These are phyloP conservation scores for Ramalina peruviana DNA, from an alignment of 495 filamentous ascomycete genomes.

Conservation along the genomic window DNA sequence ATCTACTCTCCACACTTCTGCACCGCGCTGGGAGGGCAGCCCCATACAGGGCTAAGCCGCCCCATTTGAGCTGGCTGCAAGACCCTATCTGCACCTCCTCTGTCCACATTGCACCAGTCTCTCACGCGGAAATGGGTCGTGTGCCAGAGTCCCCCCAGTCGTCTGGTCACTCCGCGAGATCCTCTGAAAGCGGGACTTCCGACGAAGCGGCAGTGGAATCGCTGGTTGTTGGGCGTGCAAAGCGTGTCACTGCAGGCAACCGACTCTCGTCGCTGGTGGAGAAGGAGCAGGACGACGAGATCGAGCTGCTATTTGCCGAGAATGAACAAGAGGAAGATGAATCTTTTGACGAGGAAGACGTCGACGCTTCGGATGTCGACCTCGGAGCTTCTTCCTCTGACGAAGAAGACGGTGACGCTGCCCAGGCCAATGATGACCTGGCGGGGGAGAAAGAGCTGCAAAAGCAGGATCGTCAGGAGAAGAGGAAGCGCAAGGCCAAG, in stretches of 20 bases:
- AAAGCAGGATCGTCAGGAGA: constrained; percentile 37
- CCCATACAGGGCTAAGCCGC: too few relatives aligned
- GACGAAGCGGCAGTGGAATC: constrained; percentile 42
- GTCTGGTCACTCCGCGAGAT: not conserved
- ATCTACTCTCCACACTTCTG: too few relatives aligned
- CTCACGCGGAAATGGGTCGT: too few relatives aligned
- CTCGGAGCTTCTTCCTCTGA: constrained; percentile 76
- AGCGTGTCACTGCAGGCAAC: constrained; percentile 75
- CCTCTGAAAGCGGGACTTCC: constrained; percentile 1
- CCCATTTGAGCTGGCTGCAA: too few relatives aligned
- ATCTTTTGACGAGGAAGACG: constrained; percentile 61
- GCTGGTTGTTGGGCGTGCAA: constrained; percentile 61
- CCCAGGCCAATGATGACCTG: constrained; percentile 40
- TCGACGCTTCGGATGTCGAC: constrained; percentile 54
- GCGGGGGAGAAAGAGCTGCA: constrained; percentile 54
- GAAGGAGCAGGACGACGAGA: constrained; percentile 61
- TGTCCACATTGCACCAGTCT: too few relatives aligned
- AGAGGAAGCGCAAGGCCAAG: constrained; percentile 63
- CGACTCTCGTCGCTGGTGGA: constrained; percentile 68
- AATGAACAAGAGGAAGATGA: constrained; percentile 79
- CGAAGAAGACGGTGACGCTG: constrained; percentile 60
- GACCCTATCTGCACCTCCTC: too few relatives aligned
- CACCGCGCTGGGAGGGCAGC: too few relatives aligned
- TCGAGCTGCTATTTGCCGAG: constrained; percentile 72
- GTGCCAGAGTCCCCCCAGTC: too few relatives aligned